Conservation (phyloP, 495 filamentous ascomycete species). For the Podospora conica region DNA sequence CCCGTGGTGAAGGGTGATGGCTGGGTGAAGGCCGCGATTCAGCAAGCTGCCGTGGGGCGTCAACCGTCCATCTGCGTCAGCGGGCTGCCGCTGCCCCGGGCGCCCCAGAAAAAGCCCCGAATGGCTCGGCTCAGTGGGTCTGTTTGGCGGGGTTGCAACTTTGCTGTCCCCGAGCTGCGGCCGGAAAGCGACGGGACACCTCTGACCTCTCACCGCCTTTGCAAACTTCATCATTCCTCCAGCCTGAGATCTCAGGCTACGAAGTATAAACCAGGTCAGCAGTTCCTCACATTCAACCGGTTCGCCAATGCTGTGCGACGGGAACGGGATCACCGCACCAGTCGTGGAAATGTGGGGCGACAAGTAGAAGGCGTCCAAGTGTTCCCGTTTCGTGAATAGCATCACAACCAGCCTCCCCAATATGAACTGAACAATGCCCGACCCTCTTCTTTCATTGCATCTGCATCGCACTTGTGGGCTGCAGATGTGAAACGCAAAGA, state of each 20-base stretch:
- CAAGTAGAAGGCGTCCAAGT: not conserved
- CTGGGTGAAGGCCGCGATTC: not conserved
- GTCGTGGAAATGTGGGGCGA: not conserved
- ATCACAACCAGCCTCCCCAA: constrained; percentile 4
- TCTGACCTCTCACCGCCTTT: not conserved
- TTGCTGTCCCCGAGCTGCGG: not conserved
- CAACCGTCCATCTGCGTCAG: too few relatives aligned
- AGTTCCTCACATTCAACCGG: not conserved
- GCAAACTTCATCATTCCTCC: not conserved
- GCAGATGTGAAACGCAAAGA: not conserved
- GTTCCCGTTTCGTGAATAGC: constrained; percentile 2
- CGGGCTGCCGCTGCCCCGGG: not conserved
- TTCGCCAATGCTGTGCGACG: not conserved
- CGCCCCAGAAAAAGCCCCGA: constrained; percentile 10
- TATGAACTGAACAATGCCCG: too few relatives aligned
- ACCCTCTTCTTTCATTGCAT: not conserved
- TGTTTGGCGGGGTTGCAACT: constrained; percentile 1
- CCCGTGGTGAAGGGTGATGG: not conserved
- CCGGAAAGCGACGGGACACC: not conserved
- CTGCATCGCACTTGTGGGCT: not conserved
- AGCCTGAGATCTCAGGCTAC: not conserved
- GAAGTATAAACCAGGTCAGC: not conserved
- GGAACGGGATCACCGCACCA: too few relatives aligned
- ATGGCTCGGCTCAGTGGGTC: constrained; percentile 5
- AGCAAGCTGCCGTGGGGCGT: not conserved